These are phyloP conservation scores for Rhodotorula sphaerocarpa DNA, from an alignment of 768 basidiomycete genomes.

Conservation along the genomic window DNA sequence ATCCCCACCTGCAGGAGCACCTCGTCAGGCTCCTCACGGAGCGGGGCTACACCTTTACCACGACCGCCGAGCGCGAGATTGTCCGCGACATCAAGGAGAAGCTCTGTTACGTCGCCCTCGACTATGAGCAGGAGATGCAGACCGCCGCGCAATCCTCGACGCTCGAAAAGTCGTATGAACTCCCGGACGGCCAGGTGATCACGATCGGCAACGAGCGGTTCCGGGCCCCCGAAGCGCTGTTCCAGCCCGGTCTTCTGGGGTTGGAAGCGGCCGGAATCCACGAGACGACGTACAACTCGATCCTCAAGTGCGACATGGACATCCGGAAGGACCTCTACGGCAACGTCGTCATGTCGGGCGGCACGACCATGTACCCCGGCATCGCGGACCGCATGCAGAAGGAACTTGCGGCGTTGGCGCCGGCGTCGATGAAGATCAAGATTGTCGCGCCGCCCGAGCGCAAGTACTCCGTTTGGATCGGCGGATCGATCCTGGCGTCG, in stretches of 20 bases:
- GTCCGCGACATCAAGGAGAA: slow-evolving; percentile 97
- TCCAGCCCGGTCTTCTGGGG: slow-evolving; percentile 67
- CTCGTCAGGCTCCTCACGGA: slow-evolving; percentile 78
- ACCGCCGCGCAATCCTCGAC: slow-evolving; percentile 81
- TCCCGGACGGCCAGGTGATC: slow-evolving; percentile 88
- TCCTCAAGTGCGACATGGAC: slow-evolving; percentile 76
- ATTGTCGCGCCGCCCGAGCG: slow-evolving; percentile 99
- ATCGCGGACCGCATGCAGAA: too few species aligned
- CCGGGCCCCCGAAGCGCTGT: slow-evolving; percentile 56
- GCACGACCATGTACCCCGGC: too few species aligned
- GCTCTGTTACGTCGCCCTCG: slow-evolving; percentile 87
- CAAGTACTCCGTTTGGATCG: slow-evolving; percentile 70
- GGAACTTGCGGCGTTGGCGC: too few species aligned
- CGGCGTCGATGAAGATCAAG: slow-evolving; percentile 95
- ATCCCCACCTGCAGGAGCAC: slow-evolving; percentile 44
- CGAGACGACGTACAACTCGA: slow-evolving; percentile 80
- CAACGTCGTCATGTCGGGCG: slow-evolving; percentile 78
- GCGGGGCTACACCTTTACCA: slow-evolving; percentile 88
- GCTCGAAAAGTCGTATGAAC: slow-evolving; percentile 86
- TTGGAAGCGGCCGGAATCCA: slow-evolving; percentile 84
- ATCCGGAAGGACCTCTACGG: slow-evolving; percentile 66
- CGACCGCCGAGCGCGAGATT: slow-evolving; percentile 60
- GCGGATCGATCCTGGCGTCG: slow-evolving; percentile 92
- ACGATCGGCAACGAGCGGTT: slow-evolving; percentile 87
- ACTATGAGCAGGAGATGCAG: slow-evolving; percentile 88